Conservation (phyloP, 208 protist genomes). For the Naegleria fowleri region DNA sequence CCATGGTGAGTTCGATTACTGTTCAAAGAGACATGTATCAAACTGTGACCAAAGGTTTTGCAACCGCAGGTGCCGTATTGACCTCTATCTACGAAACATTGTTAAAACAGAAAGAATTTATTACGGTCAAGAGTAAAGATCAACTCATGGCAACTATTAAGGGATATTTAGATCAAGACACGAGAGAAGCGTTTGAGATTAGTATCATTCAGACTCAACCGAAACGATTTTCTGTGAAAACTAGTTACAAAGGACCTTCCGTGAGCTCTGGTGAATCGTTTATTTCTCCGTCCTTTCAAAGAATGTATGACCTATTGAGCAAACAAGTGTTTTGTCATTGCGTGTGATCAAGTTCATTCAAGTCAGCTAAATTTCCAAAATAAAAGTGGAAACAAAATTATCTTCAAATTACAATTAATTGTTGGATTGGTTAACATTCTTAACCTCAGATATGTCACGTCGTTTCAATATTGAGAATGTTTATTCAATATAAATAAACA, state of each 20-base stretch:
- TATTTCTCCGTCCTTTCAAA: no score
- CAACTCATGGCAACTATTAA: not conserved
- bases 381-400: no score
- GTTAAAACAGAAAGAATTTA: not conserved
- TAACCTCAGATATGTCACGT: no score
- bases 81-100: not conserved
- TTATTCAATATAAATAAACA: no score
- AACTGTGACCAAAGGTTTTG: not conserved
- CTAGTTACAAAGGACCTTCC: not conserved
- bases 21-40: not conserved
- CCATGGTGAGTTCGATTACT: not conserved
- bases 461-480: no score
- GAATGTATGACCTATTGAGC: no score
- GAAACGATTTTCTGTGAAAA: not conserved
- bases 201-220: slow-evolving; percentile 13
- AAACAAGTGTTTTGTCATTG: no score
- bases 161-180: not conserved
- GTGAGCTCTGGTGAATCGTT: not conserved
- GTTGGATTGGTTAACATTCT: no score
- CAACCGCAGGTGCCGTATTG: not conserved
- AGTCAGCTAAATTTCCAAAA: no score
- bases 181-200: not conserved
- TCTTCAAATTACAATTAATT: no score
- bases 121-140: not conserved
- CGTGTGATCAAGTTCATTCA: no score